These are phyloP conservation scores for Stipa capillata DNA, from an alignment of 176 grass and related monocot species.

Conservation along the genomic window DNA sequence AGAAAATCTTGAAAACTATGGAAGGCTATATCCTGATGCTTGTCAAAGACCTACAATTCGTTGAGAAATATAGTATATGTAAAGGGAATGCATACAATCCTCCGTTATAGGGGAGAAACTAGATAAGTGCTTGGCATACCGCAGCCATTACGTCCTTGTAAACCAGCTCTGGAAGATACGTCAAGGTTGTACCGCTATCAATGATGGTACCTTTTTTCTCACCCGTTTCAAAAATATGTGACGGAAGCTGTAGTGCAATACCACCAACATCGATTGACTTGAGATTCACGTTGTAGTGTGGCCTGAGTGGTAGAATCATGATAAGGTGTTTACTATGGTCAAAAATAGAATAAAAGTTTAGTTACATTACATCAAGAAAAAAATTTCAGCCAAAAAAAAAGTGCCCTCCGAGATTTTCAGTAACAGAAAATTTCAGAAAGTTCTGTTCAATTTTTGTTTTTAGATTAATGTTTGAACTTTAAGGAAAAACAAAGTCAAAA, in stretches of 20 bases:
- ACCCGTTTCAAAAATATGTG: slow-evolving; percentile 66
- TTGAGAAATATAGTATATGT: slow-evolving; percentile 7
- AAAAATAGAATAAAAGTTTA: slow-evolving; percentile 6
- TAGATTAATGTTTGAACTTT: not conserved
- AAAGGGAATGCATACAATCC: slow-evolving; percentile 5
- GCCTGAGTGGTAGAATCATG: slow-evolving; percentile 42
- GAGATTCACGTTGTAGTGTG: slow-evolving; percentile 82
- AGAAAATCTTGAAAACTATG: slow-evolving; percentile 70
- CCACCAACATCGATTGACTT: slow-evolving; percentile 76
- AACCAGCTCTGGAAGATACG: slow-evolving; percentile 88
- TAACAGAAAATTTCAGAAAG: too few relatives aligned
- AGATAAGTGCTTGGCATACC: slow-evolving; percentile 33
- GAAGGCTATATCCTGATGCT: slow-evolving; percentile 70
- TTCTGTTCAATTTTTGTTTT: not conserved
- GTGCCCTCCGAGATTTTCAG: too few relatives aligned
- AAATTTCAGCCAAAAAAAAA: not conserved
- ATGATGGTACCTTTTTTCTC: slow-evolving; percentile 81
- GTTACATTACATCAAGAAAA: not conserved
- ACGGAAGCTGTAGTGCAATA: slow-evolving; percentile 58
- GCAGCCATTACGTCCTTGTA: slow-evolving; percentile 64
- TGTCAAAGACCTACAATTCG: slow-evolving; percentile 58
- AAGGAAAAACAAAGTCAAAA: not conserved
- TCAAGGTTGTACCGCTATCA: slow-evolving; percentile 93
- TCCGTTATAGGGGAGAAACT: slow-evolving; percentile 4
- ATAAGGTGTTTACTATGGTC: not conserved